phyloP scores from a whole-genome alignment of 805 yeast genomes.

The Candida silvicultrix region DNA sequence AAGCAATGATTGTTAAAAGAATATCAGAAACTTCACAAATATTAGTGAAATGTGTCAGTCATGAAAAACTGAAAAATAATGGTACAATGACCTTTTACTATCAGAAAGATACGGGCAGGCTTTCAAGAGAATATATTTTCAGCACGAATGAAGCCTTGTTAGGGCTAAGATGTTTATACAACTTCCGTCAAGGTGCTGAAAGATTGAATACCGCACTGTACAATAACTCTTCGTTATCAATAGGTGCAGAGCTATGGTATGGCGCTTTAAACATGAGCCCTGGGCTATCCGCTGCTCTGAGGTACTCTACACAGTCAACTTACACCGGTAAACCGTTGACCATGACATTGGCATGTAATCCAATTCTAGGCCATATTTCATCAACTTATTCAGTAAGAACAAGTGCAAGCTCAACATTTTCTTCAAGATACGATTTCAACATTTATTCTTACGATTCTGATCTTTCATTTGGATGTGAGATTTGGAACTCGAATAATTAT shows the following conservation, averaged over 20 bases:
- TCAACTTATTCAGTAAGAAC: slow-evolving; percentile 86
- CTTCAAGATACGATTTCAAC: slow-evolving; percentile 85
- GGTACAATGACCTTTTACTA: slow-evolving; percentile 60
- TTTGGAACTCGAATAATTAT: slow-evolving; percentile 48
- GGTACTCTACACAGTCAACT: slow-evolving; percentile 82
- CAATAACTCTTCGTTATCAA: slow-evolving; percentile 58
- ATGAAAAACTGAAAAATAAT: slow-evolving; percentile 45
- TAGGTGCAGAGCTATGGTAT: slow-evolving; percentile 88
- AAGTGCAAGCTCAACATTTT: slow-evolving; percentile 64
- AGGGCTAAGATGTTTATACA: slow-evolving; percentile 77
- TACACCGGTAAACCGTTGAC: slow-evolving; percentile 87
- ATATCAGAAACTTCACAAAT: slow-evolving; percentile 56
- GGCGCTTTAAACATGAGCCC: slow-evolving; percentile 82
- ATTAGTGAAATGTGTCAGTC: slow-evolving; percentile 69
- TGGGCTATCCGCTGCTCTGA: slow-evolving; percentile 76
- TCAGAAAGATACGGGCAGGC: slow-evolving; percentile 59
- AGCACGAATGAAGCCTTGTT: slow-evolving; percentile 79
- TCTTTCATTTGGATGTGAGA: slow-evolving; percentile 77
- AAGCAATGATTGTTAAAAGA: slow-evolving; percentile 76
- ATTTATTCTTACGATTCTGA: slow-evolving; percentile 86
- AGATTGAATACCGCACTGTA: slow-evolving; percentile 35
- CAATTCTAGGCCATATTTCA: slow-evolving; percentile 82
- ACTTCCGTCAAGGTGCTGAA: slow-evolving; percentile 37
- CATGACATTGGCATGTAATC: slow-evolving; percentile 81
- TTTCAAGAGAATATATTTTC: slow-evolving; percentile 68